Base-by-base conservation (phyloP, 306 rosid genomes). In the Rubus idaeus region DNA sequence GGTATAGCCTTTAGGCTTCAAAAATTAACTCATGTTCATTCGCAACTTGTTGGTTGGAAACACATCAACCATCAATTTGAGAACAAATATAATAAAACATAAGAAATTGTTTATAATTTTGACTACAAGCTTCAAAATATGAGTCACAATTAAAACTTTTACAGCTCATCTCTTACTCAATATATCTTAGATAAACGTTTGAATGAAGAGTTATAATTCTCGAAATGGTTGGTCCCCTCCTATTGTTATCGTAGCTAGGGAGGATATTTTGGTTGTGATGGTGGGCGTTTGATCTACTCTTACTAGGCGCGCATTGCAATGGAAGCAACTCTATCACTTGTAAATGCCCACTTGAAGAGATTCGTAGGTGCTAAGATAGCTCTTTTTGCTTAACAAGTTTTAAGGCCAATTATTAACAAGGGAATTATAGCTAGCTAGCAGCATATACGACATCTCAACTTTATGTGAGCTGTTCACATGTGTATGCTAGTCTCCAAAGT, bases 381-480 rank as follows among this genome's bases (percentile, higher is more conserved):
- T 69, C 73, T 49, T 61, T 52, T 64, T 64, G 75, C 75, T 55
- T 74, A 13, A 49, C 73, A 71, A 70, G 77, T 63, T 78, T 56
- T 42, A 44, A 21, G 64, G 81, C 20, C 50, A 55, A 83, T 77
- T 47, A 81, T 68, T 71, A 76, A 71, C 53, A 41, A 53, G 82
- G 70, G 83, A 75, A 30, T 46, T 73, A 50, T 17, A 42, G 69
- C 47, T 72, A 77, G 56, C 72, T 10, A 72, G 20, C 4, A 68
- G 75, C 62, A 71, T 56, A 71, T 77, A 42, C 76, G 86, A 75
- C 83, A 50, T 80, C 75, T 85, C 84, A 77, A 65, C 83, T 68
- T 86, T 88, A 78, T 46, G 72, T 79, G 91, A 87, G 89, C 89
- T 87, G 89, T 84, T 78, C 80, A 44, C 86, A 69, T 84, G 87